A percentile compares a stretch with the other conserved stretches of the same genome.
Conservation (phyloP, 2,329 filamentous ascomycete species). For the Botrytis paeoniae region DNA sequence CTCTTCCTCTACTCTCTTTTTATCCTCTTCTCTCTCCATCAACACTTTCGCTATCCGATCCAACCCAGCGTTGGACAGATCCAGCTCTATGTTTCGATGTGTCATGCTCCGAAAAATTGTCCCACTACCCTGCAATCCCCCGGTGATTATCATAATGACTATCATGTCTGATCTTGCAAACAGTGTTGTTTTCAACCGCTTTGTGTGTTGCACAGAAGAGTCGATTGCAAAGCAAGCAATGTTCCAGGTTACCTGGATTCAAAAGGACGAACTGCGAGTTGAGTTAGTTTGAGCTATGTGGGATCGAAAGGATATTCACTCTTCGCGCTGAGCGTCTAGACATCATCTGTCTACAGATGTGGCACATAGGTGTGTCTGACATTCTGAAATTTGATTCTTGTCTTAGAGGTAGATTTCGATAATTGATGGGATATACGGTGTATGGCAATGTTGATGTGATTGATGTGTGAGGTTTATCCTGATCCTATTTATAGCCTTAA, state of each 20-base stretch:
- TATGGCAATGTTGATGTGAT: background rate
- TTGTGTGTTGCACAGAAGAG: background rate
- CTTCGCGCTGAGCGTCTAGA: too few relatives aligned
- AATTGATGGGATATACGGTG: background rate
- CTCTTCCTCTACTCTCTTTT: background rate
- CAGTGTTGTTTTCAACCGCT: background rate
- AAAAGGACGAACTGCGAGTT: background rate
- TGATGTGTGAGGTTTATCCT: background rate
- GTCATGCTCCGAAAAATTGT: background rate
- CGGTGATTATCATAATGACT: background rate
- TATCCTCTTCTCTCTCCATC: background rate
- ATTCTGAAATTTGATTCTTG: background rate
- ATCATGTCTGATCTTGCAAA: background rate
- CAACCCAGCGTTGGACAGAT: background rate
- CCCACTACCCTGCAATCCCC: accelerated
- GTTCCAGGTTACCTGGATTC: accelerated
- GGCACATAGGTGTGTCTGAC: background rate
- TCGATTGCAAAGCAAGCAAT: background rate
- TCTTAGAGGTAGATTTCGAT: background rate
- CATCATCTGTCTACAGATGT: background rate
- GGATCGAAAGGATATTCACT: background rate
- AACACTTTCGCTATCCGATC: accelerated
- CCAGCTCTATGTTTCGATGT: background rate
- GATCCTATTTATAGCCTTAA: background rate
- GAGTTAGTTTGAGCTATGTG: background rate